These are phyloP conservation scores for Geotrichum siamense DNA, from an alignment of 1,139 yeast species.

Conservation along the genomic window DNA sequence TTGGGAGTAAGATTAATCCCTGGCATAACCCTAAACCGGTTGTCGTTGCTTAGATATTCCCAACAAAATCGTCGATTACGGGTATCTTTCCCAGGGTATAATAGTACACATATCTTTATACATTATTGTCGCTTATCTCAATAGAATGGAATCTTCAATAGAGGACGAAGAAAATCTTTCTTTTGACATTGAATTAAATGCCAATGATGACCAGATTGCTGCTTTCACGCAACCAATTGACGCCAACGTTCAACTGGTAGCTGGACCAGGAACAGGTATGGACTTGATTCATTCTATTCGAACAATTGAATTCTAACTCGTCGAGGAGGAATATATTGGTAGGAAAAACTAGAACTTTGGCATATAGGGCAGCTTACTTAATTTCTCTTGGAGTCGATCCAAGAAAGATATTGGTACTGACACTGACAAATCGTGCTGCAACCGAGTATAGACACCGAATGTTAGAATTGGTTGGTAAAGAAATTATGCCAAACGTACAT, in stretches of 20 bases:
- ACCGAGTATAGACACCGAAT: conserved; percentile 68
- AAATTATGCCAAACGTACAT: conserved; percentile 53
- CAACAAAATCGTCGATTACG: too few species aligned
- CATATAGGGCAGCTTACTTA: conserved; percentile 69
- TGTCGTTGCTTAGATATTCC: too few species aligned
- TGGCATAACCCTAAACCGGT: too few species aligned
- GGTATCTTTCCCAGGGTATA: too few species aligned
- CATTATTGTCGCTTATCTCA: too few species aligned
- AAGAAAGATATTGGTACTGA: conserved; percentile 63
- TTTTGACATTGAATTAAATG: conserved; percentile 18
- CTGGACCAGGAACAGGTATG: conserved; percentile 77
- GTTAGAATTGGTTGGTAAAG: conserved; percentile 20
- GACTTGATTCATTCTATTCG: conserved; percentile 8
- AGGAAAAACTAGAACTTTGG: conserved; percentile 76
- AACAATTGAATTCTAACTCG: conserved; percentile 27
- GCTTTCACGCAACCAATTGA: conserved; percentile 54
- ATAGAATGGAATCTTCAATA: background rate
- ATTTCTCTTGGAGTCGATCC: conserved; percentile 49
- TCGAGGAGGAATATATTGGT: background rate
- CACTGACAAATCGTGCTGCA: conserved; percentile 88
- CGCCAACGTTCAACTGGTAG: conserved; percentile 65
- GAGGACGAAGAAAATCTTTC: background rate
- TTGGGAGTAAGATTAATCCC: too few species aligned
- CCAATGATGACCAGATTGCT: conserved; percentile 51
- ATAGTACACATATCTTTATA: too few species aligned